A percentile compares a stretch with the other conserved stretches of the same genome.
Conservation (phyloP, 306 rosid species). For the Casuarina equisetifolia region DNA sequence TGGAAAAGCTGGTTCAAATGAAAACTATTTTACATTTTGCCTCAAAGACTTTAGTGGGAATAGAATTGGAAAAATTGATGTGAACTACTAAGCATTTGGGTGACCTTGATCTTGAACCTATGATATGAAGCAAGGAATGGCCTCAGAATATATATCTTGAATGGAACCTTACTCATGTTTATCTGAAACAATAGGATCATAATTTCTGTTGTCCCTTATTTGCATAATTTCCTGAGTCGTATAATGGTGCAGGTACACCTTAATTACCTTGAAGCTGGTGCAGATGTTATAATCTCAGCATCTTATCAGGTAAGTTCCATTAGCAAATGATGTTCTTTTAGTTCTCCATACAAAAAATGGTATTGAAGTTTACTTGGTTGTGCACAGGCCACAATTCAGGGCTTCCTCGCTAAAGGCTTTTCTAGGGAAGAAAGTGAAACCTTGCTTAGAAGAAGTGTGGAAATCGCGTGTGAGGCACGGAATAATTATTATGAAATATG, state of each 20-base stretch:
- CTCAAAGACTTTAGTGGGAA: background rate
- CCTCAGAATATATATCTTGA: background rate
- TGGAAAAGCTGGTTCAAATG: background rate
- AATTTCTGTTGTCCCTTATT: background rate
- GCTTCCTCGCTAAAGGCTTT: conserved; percentile 50
- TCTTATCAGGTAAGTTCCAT: conserved; percentile 47
- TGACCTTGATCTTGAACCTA: background rate
- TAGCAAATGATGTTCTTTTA: conserved; percentile 4
- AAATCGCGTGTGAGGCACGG: conserved; percentile 53
- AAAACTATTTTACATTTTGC: background rate
- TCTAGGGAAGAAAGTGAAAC: conserved; percentile 45
- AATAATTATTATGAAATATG: conserved; percentile 41
- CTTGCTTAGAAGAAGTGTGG: conserved; percentile 49
- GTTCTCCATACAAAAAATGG: conserved; percentile 10
- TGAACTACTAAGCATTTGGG: background rate
- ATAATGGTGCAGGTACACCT: conserved; percentile 53
- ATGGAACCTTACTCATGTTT: conserved; percentile 16
- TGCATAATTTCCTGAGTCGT: background rate
- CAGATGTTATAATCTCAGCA: conserved; percentile 55
- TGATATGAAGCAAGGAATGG: background rate
- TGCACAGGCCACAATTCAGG: conserved; percentile 59
- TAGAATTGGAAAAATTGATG: background rate
- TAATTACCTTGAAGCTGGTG: conserved; percentile 59
- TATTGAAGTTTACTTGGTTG: conserved; percentile 14
- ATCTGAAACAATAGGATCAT: background rate